A percentile compares a stretch with the other conserved stretches of the same genome.
Evolutionary conservation across 2,329 filamentous ascomycete species (phyloP).

Genomic region (Pestalotiopsis sp.): DNA sequence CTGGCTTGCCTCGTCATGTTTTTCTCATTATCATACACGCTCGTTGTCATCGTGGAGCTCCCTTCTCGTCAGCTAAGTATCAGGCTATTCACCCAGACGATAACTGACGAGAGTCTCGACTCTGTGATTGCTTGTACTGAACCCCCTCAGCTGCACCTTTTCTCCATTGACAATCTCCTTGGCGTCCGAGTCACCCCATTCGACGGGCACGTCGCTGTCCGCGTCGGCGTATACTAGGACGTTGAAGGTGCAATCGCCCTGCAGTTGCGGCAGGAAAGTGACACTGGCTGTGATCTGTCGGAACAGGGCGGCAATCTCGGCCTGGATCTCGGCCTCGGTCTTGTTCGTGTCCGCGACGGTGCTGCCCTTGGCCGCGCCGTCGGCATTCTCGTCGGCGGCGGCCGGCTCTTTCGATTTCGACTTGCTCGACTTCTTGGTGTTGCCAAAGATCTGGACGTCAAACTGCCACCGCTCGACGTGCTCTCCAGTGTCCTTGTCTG

Average conservation of each 20-base stretch:
- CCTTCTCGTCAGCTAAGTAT: neutral
- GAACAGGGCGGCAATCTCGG: slow-evolving; percentile 95
- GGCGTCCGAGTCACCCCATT: slow-evolving; percentile 98
- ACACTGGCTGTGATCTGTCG: slow-evolving; percentile 97
- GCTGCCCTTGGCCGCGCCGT: slow-evolving; percentile 26
- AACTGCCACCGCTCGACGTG: slow-evolving; percentile 98
- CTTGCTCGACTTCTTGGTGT: slow-evolving; percentile 31
- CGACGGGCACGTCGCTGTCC: slow-evolving; percentile 92
- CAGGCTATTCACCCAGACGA: slow-evolving; percentile 52
- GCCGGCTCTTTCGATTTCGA: slow-evolving; percentile 57
- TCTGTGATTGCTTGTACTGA: slow-evolving; percentile 91
- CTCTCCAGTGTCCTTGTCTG: slow-evolving; percentile 94
- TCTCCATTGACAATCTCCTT: slow-evolving; percentile 96
- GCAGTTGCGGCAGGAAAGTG: slow-evolving; percentile 91
- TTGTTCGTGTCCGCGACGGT: slow-evolving; percentile 61
- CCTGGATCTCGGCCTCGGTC: slow-evolving; percentile 90
- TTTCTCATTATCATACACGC: neutral
- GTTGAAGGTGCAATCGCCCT: slow-evolving; percentile 97
- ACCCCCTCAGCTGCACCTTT: slow-evolving; percentile 92
- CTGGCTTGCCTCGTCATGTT: neutral
- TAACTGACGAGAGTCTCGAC: slow-evolving; percentile 98
- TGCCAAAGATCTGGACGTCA: slow-evolving; percentile 60
- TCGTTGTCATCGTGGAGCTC: neutral
- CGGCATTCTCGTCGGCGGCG: slow-evolving; percentile 29
- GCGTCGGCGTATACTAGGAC: slow-evolving; percentile 97